Percentiles rank a stretch among this genome's conserved stretches.
These are phyloP conservation scores for Ceratocystis albifundus DNA, from an alignment of 2,329 filamentous ascomycete genomes.

Conservation along the genomic window DNA sequence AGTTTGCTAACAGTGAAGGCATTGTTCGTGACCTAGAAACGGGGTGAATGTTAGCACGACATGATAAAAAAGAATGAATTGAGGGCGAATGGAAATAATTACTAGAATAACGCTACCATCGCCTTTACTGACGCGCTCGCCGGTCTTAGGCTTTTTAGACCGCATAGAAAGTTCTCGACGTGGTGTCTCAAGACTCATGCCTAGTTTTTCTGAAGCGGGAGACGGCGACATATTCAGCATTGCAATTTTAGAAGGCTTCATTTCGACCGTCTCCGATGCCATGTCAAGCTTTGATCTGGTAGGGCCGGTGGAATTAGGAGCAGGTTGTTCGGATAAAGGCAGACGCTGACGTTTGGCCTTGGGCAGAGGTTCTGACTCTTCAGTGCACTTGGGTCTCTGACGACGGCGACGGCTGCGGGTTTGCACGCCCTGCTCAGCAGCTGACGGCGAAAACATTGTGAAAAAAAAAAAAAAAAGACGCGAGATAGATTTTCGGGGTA, in stretches of 20 bases:
- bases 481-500: neutral
- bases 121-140: conserved; percentile 52
- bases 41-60: conserved; percentile 10
- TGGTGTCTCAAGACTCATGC: conserved; percentile 34
- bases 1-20: conserved; percentile 79
- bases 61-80: neutral
- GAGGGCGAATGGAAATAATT: conserved; percentile 23
- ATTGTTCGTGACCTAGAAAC: conserved; percentile 62
- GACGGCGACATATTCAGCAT: conserved; percentile 30
- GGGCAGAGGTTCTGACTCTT: conserved; percentile 44
- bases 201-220: conserved; percentile 31
- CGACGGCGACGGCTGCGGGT: conserved; percentile 46
- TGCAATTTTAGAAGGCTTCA: conserved; percentile 43
- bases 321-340: conserved; percentile 41
- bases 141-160: conserved; percentile 51
- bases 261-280: conserved; percentile 44
- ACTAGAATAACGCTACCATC: conserved; percentile 58
- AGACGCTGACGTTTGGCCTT: conserved; percentile 53
- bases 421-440: conserved; percentile 35
- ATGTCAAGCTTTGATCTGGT: conserved; percentile 32
- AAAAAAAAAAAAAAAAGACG: neutral
- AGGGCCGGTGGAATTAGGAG: neutral
- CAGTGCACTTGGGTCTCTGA: conserved; percentile 47
- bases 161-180: conserved; percentile 46
- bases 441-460: conserved; percentile 48